Conservation (phyloP, 495 filamentous ascomycete genomes). For the Podospora pseudocomata region DNA sequence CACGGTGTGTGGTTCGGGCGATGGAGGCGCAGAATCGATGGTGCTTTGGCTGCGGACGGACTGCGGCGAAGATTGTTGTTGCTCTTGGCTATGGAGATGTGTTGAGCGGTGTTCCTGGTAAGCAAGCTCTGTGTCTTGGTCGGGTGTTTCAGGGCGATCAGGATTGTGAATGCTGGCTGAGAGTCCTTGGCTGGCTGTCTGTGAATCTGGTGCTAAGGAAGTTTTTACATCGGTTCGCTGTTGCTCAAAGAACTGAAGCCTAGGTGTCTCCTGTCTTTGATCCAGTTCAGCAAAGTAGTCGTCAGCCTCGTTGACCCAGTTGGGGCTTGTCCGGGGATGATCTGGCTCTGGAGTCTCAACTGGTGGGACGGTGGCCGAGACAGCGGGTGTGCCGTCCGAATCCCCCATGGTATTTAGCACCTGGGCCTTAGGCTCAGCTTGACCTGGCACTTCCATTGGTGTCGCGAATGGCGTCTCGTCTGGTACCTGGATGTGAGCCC, state of each 20-base stretch:
- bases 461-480: background rate
- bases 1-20: slow-evolving; percentile 11
- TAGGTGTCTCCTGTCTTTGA: background rate
- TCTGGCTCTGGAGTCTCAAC: background rate
- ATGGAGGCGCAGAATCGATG: slow-evolving; percentile 21
- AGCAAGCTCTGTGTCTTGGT: background rate
- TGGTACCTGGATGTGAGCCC: background rate
- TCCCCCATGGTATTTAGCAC: background rate
- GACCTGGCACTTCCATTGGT: background rate
- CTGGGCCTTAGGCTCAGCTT: background rate
- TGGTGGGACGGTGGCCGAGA: background rate
- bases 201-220: background rate
- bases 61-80: slow-evolving; percentile 20
- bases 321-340: background rate
- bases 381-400: background rate
- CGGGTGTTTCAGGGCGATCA: slow-evolving; percentile 21
- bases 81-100: background rate
- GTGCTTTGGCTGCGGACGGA: slow-evolving; percentile 24
- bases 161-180: slow-evolving; percentile 9
- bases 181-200: background rate
- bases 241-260: background rate
- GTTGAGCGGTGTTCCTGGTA: background rate
- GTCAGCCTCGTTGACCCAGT: slow-evolving; percentile 11
- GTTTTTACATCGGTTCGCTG: background rate
- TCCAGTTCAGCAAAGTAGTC: slow-evolving; percentile 7